Evolutionary conservation across 2,329 filamentous ascomycete species (phyloP).

Genomic region (Pseudocercospora ulei): DNA sequence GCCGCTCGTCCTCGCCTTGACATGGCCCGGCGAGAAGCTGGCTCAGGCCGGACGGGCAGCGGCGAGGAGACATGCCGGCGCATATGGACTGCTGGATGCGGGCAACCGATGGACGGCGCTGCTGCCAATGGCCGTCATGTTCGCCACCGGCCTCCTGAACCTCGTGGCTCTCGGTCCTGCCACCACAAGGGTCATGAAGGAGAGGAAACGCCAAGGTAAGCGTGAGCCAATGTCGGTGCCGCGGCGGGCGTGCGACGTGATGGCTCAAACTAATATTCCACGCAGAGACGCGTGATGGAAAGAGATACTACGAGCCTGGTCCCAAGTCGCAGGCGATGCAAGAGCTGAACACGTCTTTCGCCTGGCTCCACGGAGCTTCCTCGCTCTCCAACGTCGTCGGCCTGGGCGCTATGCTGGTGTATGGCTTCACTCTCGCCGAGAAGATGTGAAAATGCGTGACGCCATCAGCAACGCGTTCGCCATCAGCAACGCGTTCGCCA

Average conservation of each 20-base stretch:
- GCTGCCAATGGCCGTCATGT: conserved; percentile 58
- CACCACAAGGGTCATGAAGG: conserved; percentile 63
- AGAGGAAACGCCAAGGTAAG: conserved; percentile 69
- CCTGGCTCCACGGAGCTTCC: conserved; percentile 68
- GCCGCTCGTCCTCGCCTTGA: conserved; percentile 63
- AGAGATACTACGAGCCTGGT: conserved; percentile 68
- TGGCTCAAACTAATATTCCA: conserved; percentile 7
- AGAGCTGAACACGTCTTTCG: conserved; percentile 67
- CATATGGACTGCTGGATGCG: conserved; percentile 44
- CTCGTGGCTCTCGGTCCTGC: conserved; percentile 61
- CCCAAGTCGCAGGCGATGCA: conserved; percentile 81
- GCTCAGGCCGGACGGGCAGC: conserved; percentile 23
- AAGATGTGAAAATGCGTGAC: conserved; percentile 48
- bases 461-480: too few relatives aligned
- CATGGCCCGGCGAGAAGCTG: conserved; percentile 57
- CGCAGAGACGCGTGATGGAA: conserved; percentile 72
- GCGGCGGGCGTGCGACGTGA: conserved; percentile 10
- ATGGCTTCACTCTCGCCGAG: conserved; percentile 64
- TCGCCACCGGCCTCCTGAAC: conserved; percentile 63
- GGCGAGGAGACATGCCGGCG: conserved; percentile 26
- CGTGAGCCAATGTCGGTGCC: too few relatives aligned
- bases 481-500: too few relatives aligned
- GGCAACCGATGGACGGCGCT: conserved; percentile 56
- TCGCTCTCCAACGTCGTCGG: conserved; percentile 67
- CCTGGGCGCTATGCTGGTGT: conserved; percentile 60